Percentiles rank a stretch among this genome's conserved stretches.
phyloP scores from a whole-genome alignment of 495 filamentous ascomycete genomes.

The Talaromyces wortmannii region DNA sequence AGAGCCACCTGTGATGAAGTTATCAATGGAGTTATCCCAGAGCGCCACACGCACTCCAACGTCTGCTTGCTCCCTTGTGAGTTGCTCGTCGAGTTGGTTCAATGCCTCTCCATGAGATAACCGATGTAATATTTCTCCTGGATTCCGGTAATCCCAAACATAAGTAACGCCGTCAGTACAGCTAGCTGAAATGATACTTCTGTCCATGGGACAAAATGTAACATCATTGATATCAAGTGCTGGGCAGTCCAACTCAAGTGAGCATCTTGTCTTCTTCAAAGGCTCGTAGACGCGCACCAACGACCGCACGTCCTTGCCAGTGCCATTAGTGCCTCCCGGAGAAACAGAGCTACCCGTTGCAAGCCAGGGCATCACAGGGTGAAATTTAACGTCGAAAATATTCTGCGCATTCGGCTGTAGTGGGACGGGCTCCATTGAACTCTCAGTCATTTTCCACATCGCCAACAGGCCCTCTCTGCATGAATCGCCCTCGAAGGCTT shows the following conservation, averaged over 20 bases:
- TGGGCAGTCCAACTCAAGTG: constrained; percentile 54
- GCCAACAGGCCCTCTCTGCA: constrained; percentile 61
- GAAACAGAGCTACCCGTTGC: constrained; percentile 53
- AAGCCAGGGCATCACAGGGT: constrained; percentile 52
- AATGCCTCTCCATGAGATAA: constrained; percentile 65
- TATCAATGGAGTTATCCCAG: constrained; percentile 65
- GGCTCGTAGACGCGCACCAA: constrained; percentile 48
- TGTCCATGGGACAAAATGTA: constrained; percentile 37
- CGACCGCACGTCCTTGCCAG: constrained; percentile 31
- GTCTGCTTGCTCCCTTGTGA: constrained; percentile 60
- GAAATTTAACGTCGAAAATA: constrained; percentile 77
- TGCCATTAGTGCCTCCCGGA: constrained; percentile 9
- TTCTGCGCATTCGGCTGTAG: constrained; percentile 52
- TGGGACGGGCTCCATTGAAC: constrained; percentile 35
- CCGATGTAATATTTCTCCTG: constrained; percentile 50
- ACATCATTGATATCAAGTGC: constrained; percentile 88
- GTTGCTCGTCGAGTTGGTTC: constrained; percentile 48
- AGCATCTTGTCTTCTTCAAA: constrained; percentile 13
- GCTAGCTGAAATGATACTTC: constrained; percentile 66
- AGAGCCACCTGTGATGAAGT: constrained; percentile 84
- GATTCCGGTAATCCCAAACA: constrained; percentile 72
- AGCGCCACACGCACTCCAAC: constrained; percentile 73
- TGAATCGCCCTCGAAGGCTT: constrained; percentile 46
- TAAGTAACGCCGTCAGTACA: constrained; percentile 81
- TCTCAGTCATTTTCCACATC: constrained; percentile 57